Evolutionary conservation across 805 yeast species (phyloP), one percentile per base, ranked within the genome.

Genomic region (Ogataea methanolica): DNA sequence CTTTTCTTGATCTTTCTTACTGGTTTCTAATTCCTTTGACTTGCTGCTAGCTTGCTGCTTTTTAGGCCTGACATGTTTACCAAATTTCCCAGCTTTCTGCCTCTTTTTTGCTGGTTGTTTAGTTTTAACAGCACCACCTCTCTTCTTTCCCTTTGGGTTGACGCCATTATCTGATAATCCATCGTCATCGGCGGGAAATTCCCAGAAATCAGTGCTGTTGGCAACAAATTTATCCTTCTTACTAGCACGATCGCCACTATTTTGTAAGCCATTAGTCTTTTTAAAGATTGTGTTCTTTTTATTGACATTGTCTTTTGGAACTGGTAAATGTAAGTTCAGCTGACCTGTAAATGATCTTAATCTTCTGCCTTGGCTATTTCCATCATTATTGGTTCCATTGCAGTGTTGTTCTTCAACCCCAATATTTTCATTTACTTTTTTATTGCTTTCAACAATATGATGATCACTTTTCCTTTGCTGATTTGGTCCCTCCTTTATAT

Each of bases 141-240:
- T 17, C 29, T 33, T 33, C 15, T 19, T 21, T 40, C 34, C 33
- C 29, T 42, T 34, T 21, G 16, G 22, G 26, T 17, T 23, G 8
- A 16, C 15, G 7, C 12, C 17, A 5, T 36, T 12, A 29, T 21
- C n/a, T 14, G 17, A 6, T 36, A 21, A 35, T 33, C 23, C n/a
- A n/a, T 42, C 19, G 7, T 33, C 39, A 19, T 35, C 46, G 8
- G 22, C 43, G 33, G 44, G 41, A 35, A 44, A 37, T 14, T 44
- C 48, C 51, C 51, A 48, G 37, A 48, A 48, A 19, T 40, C 41
- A 6, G 11, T n/a, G 8, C 29, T 38, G 45, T 19, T n/a, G 15
- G 29, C 31, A 19, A 35, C 19, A n/a, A 39, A 36, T 6, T 41
- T 26, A 12, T 42, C 36, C 16, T 37, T 48, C 21, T 36, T 37